Conservation (phyloP, 164 flowering plant species). For the Aristolochia californica region DNA sequence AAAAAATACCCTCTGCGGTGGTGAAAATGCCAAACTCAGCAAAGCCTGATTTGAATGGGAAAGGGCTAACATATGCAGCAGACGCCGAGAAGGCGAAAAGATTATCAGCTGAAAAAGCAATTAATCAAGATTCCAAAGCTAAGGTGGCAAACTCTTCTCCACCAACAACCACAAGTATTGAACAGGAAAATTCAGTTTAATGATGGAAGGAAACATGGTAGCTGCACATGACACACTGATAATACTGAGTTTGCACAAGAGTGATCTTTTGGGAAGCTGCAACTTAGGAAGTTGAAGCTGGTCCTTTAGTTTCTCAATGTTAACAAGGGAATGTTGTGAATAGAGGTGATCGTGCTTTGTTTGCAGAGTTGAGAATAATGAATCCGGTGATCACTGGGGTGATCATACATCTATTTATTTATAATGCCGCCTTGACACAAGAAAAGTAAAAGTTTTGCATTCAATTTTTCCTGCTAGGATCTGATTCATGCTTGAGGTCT, state of each 20-base stretch:
- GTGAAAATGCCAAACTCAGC: conserved; percentile 18
- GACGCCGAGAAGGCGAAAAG: conserved; percentile 30
- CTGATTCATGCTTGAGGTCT: too few relatives aligned
- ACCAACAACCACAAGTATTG: conserved; percentile 9
- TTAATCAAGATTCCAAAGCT: conserved; percentile 11
- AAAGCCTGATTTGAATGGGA: conserved; percentile 35
- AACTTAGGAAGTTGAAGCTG: too few relatives aligned
- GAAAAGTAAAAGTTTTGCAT: too few relatives aligned
- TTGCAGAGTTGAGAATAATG: too few relatives aligned
- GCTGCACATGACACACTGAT: not conserved
- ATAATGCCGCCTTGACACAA: too few relatives aligned
- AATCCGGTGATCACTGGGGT: too few relatives aligned
- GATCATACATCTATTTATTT: too few relatives aligned
- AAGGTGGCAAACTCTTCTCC: conserved; percentile 14
- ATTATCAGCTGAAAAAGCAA: conserved; percentile 35
- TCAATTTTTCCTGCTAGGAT: too few relatives aligned
- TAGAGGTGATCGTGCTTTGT: too few relatives aligned
- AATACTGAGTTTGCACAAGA: not conserved
- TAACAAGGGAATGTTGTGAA: too few relatives aligned
- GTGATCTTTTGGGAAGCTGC: not conserved
- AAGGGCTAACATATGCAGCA: conserved; percentile 12
- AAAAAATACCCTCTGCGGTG: conserved; percentile 10
- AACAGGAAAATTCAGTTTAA: conserved; percentile 7
- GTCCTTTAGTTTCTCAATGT: too few relatives aligned
- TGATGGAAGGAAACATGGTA: not conserved